phyloP scores from a whole-genome alignment of 2,329 filamentous ascomycete genomes.

The Nemania serpens region DNA sequence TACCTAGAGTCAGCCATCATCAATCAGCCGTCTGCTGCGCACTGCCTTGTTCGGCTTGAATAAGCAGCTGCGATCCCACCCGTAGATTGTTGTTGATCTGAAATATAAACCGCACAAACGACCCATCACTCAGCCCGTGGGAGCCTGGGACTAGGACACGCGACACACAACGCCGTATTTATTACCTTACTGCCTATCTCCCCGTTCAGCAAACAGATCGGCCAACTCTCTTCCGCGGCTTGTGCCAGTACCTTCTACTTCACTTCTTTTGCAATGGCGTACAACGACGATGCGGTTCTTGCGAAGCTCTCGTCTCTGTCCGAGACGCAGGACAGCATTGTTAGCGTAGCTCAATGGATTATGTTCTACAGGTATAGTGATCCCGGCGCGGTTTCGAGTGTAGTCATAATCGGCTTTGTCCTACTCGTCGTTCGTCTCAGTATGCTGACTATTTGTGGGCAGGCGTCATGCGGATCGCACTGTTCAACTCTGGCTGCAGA shows the following conservation, averaged over 20 bases:
- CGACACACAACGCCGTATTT: neutral
- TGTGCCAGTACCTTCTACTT: neutral
- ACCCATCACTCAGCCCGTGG: neutral
- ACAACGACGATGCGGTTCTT: conserved; percentile 92
- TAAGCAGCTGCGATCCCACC: conserved; percentile 23
- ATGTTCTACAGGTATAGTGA: conserved; percentile 89
- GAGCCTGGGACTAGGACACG: neutral
- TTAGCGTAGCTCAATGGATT: conserved; percentile 97
- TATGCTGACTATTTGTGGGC: conserved; percentile 39
- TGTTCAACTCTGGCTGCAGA: conserved; percentile 87
- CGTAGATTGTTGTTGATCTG: conserved; percentile 32
- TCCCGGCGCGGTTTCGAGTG: conserved; percentile 12
- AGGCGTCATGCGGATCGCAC: conserved; percentile 93
- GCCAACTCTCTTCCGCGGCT: too few species aligned
- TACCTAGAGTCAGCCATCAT: conserved; percentile 28
- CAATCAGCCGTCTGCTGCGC: conserved; percentile 24
- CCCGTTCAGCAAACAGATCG: neutral
- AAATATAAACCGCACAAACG: conserved; percentile 25
- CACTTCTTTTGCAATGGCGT: conserved; percentile 68
- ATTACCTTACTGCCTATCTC: too few species aligned
- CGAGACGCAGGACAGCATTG: conserved; percentile 96
- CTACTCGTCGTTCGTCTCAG: conserved; percentile 6
- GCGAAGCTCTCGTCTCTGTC: conserved; percentile 94
- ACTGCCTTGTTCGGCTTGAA: conserved; percentile 27
- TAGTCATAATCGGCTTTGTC: conserved; percentile 4